These are phyloP conservation scores for Macrotyloma uniflorum DNA, from an alignment of 306 rosid species.

Conservation along the genomic window DNA sequence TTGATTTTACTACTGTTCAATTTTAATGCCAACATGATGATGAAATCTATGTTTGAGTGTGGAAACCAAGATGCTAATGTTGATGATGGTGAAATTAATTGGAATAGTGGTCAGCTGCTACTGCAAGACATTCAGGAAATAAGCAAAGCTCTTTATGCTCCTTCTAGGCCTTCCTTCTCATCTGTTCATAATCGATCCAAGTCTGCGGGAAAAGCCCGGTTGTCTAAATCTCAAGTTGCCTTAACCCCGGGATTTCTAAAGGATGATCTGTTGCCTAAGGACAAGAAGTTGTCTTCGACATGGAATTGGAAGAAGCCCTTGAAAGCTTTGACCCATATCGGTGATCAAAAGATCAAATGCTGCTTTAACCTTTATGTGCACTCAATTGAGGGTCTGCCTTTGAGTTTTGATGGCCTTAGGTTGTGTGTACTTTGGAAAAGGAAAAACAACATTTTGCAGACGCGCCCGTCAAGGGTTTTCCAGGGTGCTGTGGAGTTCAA, in stretches of 20 bases:
- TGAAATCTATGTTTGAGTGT: conserved; percentile 46
- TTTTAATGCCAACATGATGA: conserved; percentile 42
- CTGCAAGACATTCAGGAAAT: conserved; percentile 76
- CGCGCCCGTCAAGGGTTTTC: conserved; percentile 48
- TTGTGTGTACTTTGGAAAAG: conserved; percentile 71
- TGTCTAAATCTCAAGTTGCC: conserved; percentile 41
- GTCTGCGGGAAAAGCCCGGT: conserved; percentile 46
- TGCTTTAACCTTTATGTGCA: conserved; percentile 68
- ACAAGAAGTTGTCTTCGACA: conserved; percentile 51
- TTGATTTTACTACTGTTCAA: conserved; percentile 4
- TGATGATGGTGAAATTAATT: conserved; percentile 35
- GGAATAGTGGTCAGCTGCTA: conserved; percentile 49
- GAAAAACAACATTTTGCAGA: conserved; percentile 56
- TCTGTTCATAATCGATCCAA: conserved; percentile 43
- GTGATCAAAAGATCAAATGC: conserved; percentile 59
- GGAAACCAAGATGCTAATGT: conserved; percentile 24
- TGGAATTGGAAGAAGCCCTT: conserved; percentile 93
- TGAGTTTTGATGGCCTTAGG: conserved; percentile 51
- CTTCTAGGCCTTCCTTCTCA: conserved; percentile 43
- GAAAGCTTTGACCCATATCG: conserved; percentile 67
- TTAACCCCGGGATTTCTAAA: conserved; percentile 38
- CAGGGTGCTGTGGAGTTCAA: conserved; percentile 61
- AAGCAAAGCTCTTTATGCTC: conserved; percentile 72
- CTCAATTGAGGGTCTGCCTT: conserved; percentile 67
- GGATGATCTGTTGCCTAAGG: conserved; percentile 47